These are phyloP conservation scores for Coemansia sp. DNA, from an alignment of 192 early-diverging fungal genomes.

Conservation along the genomic window DNA sequence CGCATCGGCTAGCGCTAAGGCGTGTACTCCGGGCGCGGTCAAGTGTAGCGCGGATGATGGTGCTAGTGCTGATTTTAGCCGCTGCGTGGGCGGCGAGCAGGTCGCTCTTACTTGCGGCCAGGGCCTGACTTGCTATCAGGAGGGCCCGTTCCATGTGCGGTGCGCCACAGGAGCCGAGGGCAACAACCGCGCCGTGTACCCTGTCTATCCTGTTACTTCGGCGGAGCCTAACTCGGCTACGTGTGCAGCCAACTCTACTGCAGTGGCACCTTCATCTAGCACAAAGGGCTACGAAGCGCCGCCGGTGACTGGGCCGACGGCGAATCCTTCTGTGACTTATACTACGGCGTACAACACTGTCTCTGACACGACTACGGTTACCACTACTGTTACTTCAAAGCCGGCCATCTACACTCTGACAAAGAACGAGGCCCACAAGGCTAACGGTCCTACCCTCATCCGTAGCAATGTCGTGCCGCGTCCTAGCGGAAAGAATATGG, in stretches of 20 bases:
- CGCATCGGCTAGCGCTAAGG: not conserved
- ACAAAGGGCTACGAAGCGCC: not conserved
- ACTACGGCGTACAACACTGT: not conserved
- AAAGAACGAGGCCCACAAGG: not conserved
- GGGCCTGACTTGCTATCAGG: slow-evolving; percentile 18
- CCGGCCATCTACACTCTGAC: slow-evolving; percentile 1
- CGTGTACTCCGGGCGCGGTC: slow-evolving; percentile 12
- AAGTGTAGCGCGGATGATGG: slow-evolving; percentile 22
- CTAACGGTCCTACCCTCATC: slow-evolving; percentile 14
- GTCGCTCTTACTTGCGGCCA: slow-evolving; percentile 16
- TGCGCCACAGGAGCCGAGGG: slow-evolving; percentile 18
- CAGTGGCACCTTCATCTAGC: not conserved
- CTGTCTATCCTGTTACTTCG: not conserved
- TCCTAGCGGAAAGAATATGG: slow-evolving; percentile 14
- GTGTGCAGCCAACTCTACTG: not conserved
- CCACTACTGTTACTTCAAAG: not conserved
- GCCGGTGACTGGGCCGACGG: not conserved
- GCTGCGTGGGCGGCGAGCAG: slow-evolving; percentile 18
- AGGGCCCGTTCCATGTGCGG: slow-evolving; percentile 27
- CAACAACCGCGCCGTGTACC: slow-evolving; percentile 13
- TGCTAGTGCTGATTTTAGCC: slow-evolving; percentile 16
- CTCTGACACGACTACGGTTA: not conserved
- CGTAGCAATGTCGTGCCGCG: slow-evolving; percentile 7
- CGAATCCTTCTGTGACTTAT: not conserved
- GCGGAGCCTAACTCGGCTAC: not conserved